phyloP scores from a whole-genome alignment of 2,329 filamentous ascomycete genomes.

The Didymellaceae sp. region DNA sequence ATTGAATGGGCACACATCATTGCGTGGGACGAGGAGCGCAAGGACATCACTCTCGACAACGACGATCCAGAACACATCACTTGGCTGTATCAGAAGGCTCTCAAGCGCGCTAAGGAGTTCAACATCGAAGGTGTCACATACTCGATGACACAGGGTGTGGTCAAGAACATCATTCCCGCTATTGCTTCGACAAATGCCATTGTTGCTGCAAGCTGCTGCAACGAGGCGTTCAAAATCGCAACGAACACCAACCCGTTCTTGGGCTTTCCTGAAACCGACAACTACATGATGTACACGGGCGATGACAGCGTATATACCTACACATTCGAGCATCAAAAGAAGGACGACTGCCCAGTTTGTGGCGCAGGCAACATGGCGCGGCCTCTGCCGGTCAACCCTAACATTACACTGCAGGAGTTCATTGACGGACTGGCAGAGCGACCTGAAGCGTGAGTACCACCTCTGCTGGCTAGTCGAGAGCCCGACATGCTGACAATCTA shows the following conservation, averaged over 20 bases:
- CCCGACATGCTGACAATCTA: slow-evolving; percentile 18
- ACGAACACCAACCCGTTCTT: slow-evolving; percentile 82
- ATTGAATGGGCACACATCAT: slow-evolving; percentile 99
- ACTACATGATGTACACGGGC: slow-evolving; percentile 99
- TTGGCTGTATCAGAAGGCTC: slow-evolving; percentile 91
- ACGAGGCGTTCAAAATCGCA: slow-evolving; percentile 94
- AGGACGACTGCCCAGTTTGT: slow-evolving; percentile 93
- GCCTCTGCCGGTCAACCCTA: slow-evolving; percentile 73
- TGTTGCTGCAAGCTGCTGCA: slow-evolving; percentile 93
- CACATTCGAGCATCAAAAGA: slow-evolving; percentile 94
- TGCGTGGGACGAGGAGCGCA: slow-evolving; percentile 79
- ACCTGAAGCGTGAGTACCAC: slow-evolving; percentile 69
- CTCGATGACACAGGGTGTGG: slow-evolving; percentile 92
- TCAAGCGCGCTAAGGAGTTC: slow-evolving; percentile 83
- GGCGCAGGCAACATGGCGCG: slow-evolving; percentile 73
- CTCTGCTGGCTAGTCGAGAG: not conserved
- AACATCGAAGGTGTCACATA: slow-evolving; percentile 93
- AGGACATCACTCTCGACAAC: slow-evolving; percentile 84
- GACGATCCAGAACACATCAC: slow-evolving; percentile 96
- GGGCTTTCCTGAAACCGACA: slow-evolving; percentile 70
- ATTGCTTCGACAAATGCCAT: slow-evolving; percentile 98
- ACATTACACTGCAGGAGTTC: slow-evolving; percentile 79
- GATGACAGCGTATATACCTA: slow-evolving; percentile 97
- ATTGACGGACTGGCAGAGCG: slow-evolving; percentile 82
- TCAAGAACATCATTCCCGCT: slow-evolving; percentile 99